Conservation (phyloP, 2,329 filamentous ascomycete genomes). For the Xylaria sp. region DNA sequence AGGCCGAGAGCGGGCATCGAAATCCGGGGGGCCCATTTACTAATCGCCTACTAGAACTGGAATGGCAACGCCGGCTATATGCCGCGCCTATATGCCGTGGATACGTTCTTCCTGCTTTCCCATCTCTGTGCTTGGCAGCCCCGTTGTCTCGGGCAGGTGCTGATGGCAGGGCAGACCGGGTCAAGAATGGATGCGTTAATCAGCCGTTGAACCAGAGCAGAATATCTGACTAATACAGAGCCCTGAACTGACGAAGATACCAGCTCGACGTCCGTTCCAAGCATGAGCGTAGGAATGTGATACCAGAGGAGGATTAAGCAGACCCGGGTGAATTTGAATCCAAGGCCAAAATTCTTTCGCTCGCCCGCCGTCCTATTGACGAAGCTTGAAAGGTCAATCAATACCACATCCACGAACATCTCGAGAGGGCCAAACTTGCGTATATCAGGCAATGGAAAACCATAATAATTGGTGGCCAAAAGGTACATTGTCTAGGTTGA, state of each 20-base stretch:
- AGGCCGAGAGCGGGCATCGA: conserved; percentile 32
- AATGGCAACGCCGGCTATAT: conserved; percentile 23
- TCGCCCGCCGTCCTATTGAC: too few species aligned
- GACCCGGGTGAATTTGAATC: too few species aligned
- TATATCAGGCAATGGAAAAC: too few species aligned
- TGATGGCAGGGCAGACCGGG: neutral
- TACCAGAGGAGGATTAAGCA: too few species aligned
- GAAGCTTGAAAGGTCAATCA: too few species aligned
- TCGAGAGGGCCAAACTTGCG: too few species aligned
- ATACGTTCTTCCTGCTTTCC: conserved; percentile 4
- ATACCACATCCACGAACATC: too few species aligned
- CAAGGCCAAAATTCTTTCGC: too few species aligned
- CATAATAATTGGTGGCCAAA: too few species aligned
- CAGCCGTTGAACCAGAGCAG: neutral
- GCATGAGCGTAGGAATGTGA: neutral
- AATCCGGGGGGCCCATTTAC: conserved; percentile 15
- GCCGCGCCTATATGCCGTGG: conserved; percentile 7
- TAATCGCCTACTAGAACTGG: conserved; percentile 14
- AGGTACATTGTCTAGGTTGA: too few species aligned
- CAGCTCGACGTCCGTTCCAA: neutral
- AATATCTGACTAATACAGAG: neutral
- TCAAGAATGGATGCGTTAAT: neutral
- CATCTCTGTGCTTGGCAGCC: neutral
- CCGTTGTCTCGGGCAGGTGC: too few species aligned
- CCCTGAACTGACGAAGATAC: neutral